These are phyloP conservation scores for Exophiala spinifera DNA, from an alignment of 2,329 filamentous ascomycete species.

Conservation along the genomic window DNA sequence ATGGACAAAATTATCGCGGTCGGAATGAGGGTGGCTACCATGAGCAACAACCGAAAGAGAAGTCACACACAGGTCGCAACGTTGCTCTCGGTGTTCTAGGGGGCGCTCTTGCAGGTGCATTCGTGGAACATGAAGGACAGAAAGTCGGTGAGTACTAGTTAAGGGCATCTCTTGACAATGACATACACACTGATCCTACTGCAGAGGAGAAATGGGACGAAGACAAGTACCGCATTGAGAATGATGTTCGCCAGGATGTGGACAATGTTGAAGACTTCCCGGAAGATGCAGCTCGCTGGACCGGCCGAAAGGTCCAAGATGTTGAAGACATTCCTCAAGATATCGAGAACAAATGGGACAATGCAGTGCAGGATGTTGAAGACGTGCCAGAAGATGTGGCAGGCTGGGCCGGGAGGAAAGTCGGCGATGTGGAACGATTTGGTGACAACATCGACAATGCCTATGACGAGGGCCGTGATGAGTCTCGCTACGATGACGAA, in stretches of 20 bases:
- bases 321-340: constrained; percentile 41
- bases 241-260: constrained; percentile 27
- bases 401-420: constrained; percentile 40
- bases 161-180: not conserved
- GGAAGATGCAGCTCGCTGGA: constrained; percentile 44
- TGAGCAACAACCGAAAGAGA: constrained; percentile 20
- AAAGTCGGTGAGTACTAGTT: constrained; percentile 37
- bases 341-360: constrained; percentile 36
- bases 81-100: constrained; percentile 41
- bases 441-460: constrained; percentile 43
- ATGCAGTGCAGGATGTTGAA: constrained; percentile 35
- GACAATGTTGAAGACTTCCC: constrained; percentile 40
- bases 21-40: constrained; percentile 24
- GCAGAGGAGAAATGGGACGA: constrained; percentile 37
- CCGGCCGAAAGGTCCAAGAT: constrained; percentile 42
- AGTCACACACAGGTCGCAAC: constrained; percentile 34
- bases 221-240: constrained; percentile 34
- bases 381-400: constrained; percentile 38
- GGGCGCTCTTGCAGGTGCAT: constrained; percentile 43
- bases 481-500: constrained; percentile 17
- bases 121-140: constrained; percentile 46
- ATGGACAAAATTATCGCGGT: constrained; percentile 14
- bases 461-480: constrained; percentile 42
- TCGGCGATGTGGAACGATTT: constrained; percentile 45
- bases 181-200: not conserved